A percentile compares a stretch with the other conserved stretches of the same genome.
phyloP scores from a whole-genome alignment of 1,139 yeast species.

The Candida gigantensis region DNA sequence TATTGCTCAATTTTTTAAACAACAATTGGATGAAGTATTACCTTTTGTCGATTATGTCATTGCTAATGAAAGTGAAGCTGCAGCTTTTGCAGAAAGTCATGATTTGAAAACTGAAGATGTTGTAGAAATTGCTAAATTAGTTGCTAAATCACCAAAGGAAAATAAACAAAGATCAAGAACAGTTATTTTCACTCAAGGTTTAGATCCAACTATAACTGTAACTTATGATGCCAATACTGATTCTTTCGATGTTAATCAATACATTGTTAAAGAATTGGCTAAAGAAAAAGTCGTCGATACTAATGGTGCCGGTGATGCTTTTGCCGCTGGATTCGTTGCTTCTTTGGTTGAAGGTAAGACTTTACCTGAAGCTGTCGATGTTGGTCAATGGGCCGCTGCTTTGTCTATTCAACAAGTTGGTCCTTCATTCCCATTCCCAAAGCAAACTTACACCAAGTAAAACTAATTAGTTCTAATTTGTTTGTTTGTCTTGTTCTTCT shows the following conservation, averaged over 20 bases:
- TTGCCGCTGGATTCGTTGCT: slow-evolving; percentile 96
- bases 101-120: slow-evolving; percentile 58
- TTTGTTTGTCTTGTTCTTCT: neutral
- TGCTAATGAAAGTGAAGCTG: slow-evolving; percentile 98
- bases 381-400: slow-evolving; percentile 97
- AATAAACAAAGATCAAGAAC: slow-evolving; percentile 74
- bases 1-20: slow-evolving; percentile 94
- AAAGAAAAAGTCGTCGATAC: slow-evolving; percentile 77
- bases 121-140: slow-evolving; percentile 74
- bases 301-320: slow-evolving; percentile 99
- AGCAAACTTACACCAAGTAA: slow-evolving; percentile 52
- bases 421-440: slow-evolving; percentile 88
- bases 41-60: slow-evolving; percentile 91
- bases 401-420: slow-evolving; percentile 91
- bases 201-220: slow-evolving; percentile 82
- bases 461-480: neutral
- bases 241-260: slow-evolving; percentile 48
- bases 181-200: slow-evolving; percentile 90
- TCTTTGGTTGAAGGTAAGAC: slow-evolving; percentile 77
- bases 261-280: slow-evolving; percentile 72
- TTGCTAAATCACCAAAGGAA: slow-evolving; percentile 78
- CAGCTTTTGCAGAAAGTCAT: slow-evolving; percentile 87
- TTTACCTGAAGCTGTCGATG: slow-evolving; percentile 63
- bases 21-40: slow-evolving; percentile 73
- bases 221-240: slow-evolving; percentile 50